Base-by-base conservation (phyloP, 192 early-diverging fungal species). In the Haplosporangium gracile region DNA sequence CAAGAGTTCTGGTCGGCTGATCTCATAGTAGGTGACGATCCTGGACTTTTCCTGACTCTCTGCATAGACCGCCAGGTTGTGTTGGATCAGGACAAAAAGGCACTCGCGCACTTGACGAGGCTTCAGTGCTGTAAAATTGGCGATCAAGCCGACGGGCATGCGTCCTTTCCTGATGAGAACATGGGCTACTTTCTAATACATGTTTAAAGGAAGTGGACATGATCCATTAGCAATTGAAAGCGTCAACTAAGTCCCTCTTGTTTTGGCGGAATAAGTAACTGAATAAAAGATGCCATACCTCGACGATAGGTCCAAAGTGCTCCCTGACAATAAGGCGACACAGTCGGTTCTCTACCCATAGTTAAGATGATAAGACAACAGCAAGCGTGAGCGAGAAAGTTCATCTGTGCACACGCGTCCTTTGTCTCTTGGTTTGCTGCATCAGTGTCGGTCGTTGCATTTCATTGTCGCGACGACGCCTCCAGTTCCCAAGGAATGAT, bases 71-170 rank as follows among this genome's bases (percentile, higher is more conserved):
- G 89, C 94, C 5, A 97, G 71, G 80, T 93, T 91, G 88, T 99
- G 97, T 86, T 99, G 97, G 60, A 99, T 95, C 72, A 99, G 89
- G 5, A 97, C 91, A 20, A 95, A 92, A 26, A 99, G 89, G 38
- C 90, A 89, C 84, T 97, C 96, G 32, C 94, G 92, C 13, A 96
- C 92, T 36, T 93, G 90, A 45, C 81, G 79, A 10, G 86, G 71
- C 3, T 88, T 77, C 9, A 95, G 82, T 22, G 89, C 75, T 15
- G 92, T 90, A 34, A 89, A 77, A n/a, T 82, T 88, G 11, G 90
- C 83, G 29, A 97, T 79, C 51, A 81, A 70, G 4, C 68, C 72
- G 22, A 97, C 89, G 1, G 93, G 82, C 75, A 93, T 83, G 29
- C 97, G 95, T 24, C 97, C 97, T 60, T 91, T 91, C 34, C 89